Percentiles rank a stretch among this genome's conserved stretches.
phyloP scores from a whole-genome alignment of 192 early-diverging fungal genomes.

The Spizellomyces punctatus region DNA sequence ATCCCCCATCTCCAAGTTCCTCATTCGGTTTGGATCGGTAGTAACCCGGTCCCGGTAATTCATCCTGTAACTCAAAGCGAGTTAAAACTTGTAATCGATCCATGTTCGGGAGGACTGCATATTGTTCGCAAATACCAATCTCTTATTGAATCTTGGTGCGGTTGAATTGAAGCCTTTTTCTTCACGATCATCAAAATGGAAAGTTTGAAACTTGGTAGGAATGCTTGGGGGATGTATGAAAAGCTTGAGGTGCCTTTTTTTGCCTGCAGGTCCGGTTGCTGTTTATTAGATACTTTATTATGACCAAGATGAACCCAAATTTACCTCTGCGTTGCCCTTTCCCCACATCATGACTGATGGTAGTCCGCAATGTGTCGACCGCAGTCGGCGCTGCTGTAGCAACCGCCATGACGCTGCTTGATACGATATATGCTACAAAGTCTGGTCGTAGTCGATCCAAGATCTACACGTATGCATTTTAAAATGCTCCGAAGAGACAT shows the following conservation, averaged over 20 bases:
- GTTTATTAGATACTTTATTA: background rate
- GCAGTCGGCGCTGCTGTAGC: too few species aligned
- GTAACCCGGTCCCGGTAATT: slow-evolving; percentile 59
- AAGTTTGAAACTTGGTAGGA: slow-evolving; percentile 55
- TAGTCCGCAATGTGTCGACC: too few species aligned
- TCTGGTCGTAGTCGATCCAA: too few species aligned
- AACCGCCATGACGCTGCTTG: too few species aligned
- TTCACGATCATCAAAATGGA: slow-evolving; percentile 56
- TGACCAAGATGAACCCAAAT: too few species aligned
- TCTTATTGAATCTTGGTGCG: slow-evolving; percentile 39
- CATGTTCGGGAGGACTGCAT: too few species aligned
- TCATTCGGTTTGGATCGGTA: slow-evolving; percentile 36
- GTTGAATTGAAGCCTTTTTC: slow-evolving; percentile 52
- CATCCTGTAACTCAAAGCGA: slow-evolving; percentile 29
- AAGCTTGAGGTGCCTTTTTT: slow-evolving; percentile 41
- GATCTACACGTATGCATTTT: too few species aligned
- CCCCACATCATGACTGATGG: too few species aligned
- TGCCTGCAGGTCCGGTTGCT: background rate
- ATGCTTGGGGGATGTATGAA: slow-evolving; percentile 57
- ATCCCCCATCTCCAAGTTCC: slow-evolving; percentile 29
- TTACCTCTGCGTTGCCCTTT: too few species aligned
- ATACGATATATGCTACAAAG: too few species aligned
- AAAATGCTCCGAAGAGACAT: too few species aligned
- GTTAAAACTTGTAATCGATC: too few species aligned
- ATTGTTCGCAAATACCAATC: slow-evolving; percentile 19